Percentiles rank a stretch among this genome's conserved stretches.
Conservation (phyloP, 805 yeast species). For the Blastobotrys muscicola region DNA sequence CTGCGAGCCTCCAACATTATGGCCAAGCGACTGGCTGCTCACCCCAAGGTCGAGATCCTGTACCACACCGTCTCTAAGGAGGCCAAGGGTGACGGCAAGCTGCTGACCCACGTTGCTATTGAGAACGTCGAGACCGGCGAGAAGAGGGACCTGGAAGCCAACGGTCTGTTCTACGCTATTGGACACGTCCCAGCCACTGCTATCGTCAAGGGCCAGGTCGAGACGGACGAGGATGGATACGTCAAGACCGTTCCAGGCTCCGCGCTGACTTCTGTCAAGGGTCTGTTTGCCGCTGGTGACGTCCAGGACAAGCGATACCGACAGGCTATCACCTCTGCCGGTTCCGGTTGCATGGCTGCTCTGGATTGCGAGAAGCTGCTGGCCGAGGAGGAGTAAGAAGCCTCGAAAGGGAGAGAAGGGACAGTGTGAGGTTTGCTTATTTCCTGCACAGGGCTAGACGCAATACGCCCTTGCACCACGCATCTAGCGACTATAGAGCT, state of each 20-base stretch:
- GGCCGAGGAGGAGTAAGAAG: constrained; percentile 36
- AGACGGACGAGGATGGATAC: constrained; percentile 83
- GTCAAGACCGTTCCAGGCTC: constrained; percentile 85
- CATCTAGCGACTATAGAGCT: no score
- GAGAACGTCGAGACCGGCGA: constrained; percentile 66
- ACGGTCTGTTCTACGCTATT: constrained; percentile 94
- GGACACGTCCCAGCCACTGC: constrained; percentile 95
- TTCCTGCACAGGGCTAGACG: neutral
- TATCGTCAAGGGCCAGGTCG: constrained; percentile 67
- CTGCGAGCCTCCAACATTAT: constrained; percentile 93
- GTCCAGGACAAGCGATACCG: constrained; percentile 95
- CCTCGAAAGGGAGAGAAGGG: neutral
- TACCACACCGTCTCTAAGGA: constrained; percentile 79
- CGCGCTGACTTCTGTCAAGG: constrained; percentile 72
- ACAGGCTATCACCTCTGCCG: constrained; percentile 99
- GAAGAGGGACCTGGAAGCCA: constrained; percentile 60
- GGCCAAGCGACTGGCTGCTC: constrained; percentile 83
- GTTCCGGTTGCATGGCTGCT: constrained; percentile 99
- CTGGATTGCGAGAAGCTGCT: constrained; percentile 83
- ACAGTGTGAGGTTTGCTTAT: neutral
- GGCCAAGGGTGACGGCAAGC: constrained; percentile 90
- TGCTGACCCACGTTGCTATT: constrained; percentile 54
- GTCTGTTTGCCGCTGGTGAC: constrained; percentile 98
- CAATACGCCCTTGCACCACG: no score
- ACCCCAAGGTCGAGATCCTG: constrained; percentile 84